A percentile compares a stretch with the other conserved stretches of the same genome.
These are phyloP conservation scores for Microsporum audouinii DNA, from an alignment of 2,329 filamentous ascomycete genomes.

Conservation along the genomic window DNA sequence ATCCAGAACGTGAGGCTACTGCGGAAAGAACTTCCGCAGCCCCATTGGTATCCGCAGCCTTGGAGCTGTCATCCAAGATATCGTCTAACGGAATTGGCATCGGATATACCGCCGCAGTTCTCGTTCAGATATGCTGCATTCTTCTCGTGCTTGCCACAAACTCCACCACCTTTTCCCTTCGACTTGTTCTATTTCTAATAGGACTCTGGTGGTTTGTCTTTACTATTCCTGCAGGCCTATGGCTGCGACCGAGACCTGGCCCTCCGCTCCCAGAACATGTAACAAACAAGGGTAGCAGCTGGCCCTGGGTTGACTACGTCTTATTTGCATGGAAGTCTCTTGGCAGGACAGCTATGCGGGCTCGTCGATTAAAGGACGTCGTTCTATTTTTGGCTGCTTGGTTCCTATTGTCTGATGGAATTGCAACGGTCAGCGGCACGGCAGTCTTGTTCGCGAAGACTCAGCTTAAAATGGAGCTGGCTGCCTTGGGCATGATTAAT, in stretches of 20 bases:
- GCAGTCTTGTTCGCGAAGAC: constrained; percentile 95
- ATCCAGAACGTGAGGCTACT: not conserved
- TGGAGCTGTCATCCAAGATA: constrained; percentile 77
- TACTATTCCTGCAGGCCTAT: constrained; percentile 75
- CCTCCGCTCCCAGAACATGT: constrained; percentile 53
- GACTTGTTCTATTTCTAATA: constrained; percentile 74
- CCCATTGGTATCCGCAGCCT: constrained; percentile 45
- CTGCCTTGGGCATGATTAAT: constrained; percentile 81
- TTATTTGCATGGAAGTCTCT: constrained; percentile 77
- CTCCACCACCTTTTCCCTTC: constrained; percentile 73
- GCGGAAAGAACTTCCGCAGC: constrained; percentile 21
- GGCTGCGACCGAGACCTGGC: constrained; percentile 78
- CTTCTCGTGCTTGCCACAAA: constrained; percentile 59
- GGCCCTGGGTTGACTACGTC: constrained; percentile 60
- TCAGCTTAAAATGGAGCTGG: constrained; percentile 75
- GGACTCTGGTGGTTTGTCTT: constrained; percentile 91
- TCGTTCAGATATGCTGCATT: constrained; percentile 73
- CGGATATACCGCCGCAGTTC: constrained; percentile 75
- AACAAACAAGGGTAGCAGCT: constrained; percentile 25
- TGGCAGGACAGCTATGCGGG: constrained; percentile 65
- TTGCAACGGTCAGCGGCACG: constrained; percentile 88
- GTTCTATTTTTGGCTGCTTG: constrained; percentile 78
- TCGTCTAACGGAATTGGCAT: constrained; percentile 89
- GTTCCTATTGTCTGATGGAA: constrained; percentile 89
- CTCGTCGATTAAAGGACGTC: constrained; percentile 63